phyloP scores from a whole-genome alignment of 768 basidiomycete species.

The Amanita rimosa region DNA sequence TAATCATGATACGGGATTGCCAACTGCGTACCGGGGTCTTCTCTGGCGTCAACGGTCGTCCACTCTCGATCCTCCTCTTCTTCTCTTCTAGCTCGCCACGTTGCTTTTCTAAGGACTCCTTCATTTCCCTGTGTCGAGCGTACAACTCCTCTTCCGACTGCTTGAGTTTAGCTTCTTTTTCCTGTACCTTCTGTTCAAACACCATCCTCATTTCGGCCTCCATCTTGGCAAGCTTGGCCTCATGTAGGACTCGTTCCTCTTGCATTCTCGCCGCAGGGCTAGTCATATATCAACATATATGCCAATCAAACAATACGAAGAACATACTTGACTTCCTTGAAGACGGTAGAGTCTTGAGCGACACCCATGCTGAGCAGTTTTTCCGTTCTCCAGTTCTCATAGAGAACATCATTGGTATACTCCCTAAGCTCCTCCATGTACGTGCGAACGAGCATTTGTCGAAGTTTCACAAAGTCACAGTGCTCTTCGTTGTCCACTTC shows the following conservation, averaged over 20 bases:
- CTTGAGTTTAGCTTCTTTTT: constrained; percentile 98
- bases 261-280: constrained; percentile 95
- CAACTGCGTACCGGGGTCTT: constrained; percentile 62
- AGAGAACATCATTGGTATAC: constrained; percentile 90
- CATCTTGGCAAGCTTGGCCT: constrained; percentile 98
- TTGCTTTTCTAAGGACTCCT: constrained; percentile 97
- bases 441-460: constrained; percentile 97
- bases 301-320: neutral
- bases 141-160: constrained; percentile 99
- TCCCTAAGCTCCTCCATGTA: constrained; percentile 99
- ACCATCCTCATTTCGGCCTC: constrained; percentile 99
- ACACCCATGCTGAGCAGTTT: constrained; percentile 97
- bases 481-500: constrained; percentile 99
- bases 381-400: constrained; percentile 98
- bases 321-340: constrained; percentile 98
- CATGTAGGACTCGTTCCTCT: constrained; percentile 92
- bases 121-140: constrained; percentile 98
- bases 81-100: constrained; percentile 93
- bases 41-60: constrained; percentile 91
- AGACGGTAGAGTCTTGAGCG: constrained; percentile 92
- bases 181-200: constrained; percentile 99
- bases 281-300: constrained; percentile 7
- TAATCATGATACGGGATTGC: constrained; percentile 8
- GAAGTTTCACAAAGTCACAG: constrained; percentile 98
- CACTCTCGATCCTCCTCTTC: constrained; percentile 92